Percentiles rank a stretch among this genome's conserved stretches.
Evolutionary conservation across 1,284 basidiomycete genomes (phyloP).

Genomic region (Leccinum cinnamomeum): DNA sequence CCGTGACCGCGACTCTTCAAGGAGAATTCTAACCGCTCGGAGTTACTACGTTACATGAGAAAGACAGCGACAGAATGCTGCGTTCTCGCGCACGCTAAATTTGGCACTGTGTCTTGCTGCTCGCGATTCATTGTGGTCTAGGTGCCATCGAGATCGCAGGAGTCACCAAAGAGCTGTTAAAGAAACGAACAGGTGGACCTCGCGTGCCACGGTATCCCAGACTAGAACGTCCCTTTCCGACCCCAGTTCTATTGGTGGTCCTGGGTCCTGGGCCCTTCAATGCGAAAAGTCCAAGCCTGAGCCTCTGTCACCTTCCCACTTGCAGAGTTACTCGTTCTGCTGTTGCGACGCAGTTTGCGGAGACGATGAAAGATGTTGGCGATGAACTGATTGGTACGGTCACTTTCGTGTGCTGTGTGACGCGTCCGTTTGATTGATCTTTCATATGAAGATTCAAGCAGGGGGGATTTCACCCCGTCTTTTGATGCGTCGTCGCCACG

Average conservation of each 20-base stretch:
- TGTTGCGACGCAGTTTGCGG: neutral
- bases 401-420: neutral
- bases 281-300: neutral
- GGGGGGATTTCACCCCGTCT: neutral
- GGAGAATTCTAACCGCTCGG: no score
- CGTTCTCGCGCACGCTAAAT: no score
- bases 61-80: neutral
- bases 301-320: neutral
- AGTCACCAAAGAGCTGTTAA: no score
- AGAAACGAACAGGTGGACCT: neutral
- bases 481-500: neutral
- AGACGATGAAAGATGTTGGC: neutral
- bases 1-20: no score
- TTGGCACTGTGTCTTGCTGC: neutral
- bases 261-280: neutral
- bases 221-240: neutral
- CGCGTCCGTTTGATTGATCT: neutral
- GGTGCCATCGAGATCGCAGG: neutral
- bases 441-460: neutral
- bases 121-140: no score
- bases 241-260: neutral
- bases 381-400: neutral
- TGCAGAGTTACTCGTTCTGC: neutral
- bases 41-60: neutral
- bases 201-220: neutral